Evolutionary conservation across 139 green algal genomes (phyloP), one percentile per base, ranked within the genome.

Genomic region (Protoeuglena noctilucae): DNA sequence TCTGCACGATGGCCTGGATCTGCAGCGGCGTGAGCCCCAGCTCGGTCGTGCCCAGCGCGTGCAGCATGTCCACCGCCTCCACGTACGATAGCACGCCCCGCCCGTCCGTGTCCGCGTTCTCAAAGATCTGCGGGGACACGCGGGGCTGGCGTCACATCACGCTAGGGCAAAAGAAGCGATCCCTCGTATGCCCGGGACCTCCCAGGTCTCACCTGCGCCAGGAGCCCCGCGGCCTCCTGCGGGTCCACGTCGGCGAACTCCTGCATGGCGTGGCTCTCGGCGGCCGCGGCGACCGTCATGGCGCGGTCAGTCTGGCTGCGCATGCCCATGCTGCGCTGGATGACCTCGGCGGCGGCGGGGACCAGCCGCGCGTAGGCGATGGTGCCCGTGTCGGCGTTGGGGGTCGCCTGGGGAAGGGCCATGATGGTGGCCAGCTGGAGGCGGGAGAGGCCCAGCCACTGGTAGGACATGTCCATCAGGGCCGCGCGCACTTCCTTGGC

Each of bases 1-100:
- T 65, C 0, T 62, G 56, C 22, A 78, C 65, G 61, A 78, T 70
- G 48, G 65, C 58, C 46, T 64, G 59, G 0, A 45, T 46, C 56
- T 50, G 41, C 56, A 30, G 46, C 45, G 39, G 1, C 41, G 43
- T 62, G 26, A 51, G 49, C 17, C 30, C 17, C 16, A 45, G 40
- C 40, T 53, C 39, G 24, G 30, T 40, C 24, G 49, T 39, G 26
- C 25, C 41, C 49, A 51, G 25, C 19, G 0, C 29, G 28, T 25
- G 28, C 52, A 26, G 29, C 18, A 25, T 16, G 17, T 29, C 41
- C 28, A n/a, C 26, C 19, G 29, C 41, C 52, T 28, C 28, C 52
- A 22, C 16, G 6, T 27, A 29, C 28, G 28, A 58, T 29, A 25
- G 29, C 52, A 6, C 22, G 4, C 29, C 52, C 18, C 23, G 29